Conservation (phyloP, 2,329 filamentous ascomycete species). For the Grosmannia huntii region DNA sequence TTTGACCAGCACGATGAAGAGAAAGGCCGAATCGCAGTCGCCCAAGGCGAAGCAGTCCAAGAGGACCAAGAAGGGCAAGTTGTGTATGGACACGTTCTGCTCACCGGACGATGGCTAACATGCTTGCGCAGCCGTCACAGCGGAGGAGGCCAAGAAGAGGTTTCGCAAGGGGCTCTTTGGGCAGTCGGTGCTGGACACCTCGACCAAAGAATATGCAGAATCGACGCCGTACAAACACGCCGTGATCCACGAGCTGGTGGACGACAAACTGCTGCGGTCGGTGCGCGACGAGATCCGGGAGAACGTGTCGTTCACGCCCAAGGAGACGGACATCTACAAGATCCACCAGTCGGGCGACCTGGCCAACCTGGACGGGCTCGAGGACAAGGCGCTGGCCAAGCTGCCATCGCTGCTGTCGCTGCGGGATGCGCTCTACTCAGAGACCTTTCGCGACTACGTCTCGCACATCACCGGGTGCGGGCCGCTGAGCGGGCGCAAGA, state of each 20-base stretch:
- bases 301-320: conserved; percentile 91
- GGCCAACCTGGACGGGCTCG: conserved; percentile 88
- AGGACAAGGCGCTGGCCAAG: conserved; percentile 71
- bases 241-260: conserved; percentile 71
- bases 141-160: conserved; percentile 38
- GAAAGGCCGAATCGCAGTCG: conserved; percentile 28
- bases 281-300: conserved; percentile 82
- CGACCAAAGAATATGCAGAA: conserved; percentile 48
- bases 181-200: conserved; percentile 39
- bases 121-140: conserved; percentile 18
- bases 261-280: conserved; percentile 67
- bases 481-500: conserved; percentile 81
- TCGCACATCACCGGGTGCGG: conserved; percentile 77
- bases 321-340: conserved; percentile 99
- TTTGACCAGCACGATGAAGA: conserved; percentile 5
- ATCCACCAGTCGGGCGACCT: conserved; percentile 98
- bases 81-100: neutral
- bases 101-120: neutral
- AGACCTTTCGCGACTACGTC: conserved; percentile 78
- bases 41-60: neutral
- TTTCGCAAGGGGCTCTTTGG: conserved; percentile 58
- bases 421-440: conserved; percentile 90
- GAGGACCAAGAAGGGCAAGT: neutral
- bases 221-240: conserved; percentile 78
- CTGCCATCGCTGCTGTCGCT: conserved; percentile 81